Conservation (phyloP, 257 asterid species). For the Craterostigma plantagineum region DNA sequence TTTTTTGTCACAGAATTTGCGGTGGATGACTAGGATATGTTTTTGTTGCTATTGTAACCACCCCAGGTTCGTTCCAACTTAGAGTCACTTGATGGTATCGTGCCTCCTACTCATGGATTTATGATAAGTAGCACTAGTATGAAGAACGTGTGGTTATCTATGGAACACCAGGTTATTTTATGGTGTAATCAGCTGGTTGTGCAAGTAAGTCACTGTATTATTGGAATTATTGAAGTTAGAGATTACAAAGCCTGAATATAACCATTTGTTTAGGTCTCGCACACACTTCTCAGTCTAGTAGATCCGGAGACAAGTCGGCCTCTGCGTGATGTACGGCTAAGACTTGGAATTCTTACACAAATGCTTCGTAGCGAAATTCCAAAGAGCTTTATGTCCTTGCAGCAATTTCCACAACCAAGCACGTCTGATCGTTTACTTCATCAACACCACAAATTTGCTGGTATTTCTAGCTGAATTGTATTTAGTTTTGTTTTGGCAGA, state of each 20-base stretch:
- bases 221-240: slow-evolving; percentile 7
- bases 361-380: slow-evolving; percentile 94
- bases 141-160: slow-evolving; percentile 90
- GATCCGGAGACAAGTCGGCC: slow-evolving; percentile 69
- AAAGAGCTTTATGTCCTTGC: slow-evolving; percentile 38
- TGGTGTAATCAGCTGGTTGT: slow-evolving; percentile 80
- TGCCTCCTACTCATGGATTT: slow-evolving; percentile 88
- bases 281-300: slow-evolving; percentile 84
- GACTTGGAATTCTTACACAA: slow-evolving; percentile 57
- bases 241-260: slow-evolving; percentile 12
- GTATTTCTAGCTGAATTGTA: slow-evolving; percentile 19
- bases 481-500: too few species aligned
- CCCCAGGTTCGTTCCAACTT: slow-evolving; percentile 72
- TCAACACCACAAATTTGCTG: slow-evolving; percentile 27
- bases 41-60: slow-evolving; percentile 10
- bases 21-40: not conserved
- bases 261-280: slow-evolving; percentile 65
- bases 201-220: slow-evolving; percentile 41
- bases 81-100: slow-evolving; percentile 85
- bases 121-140: slow-evolving; percentile 71
- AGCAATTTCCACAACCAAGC: slow-evolving; percentile 20
- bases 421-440: slow-evolving; percentile 17
- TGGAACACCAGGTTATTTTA: slow-evolving; percentile 97
- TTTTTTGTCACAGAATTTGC: not conserved
- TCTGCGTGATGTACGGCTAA: slow-evolving; percentile 34